Percentiles rank a stretch among this genome's conserved stretches.
Evolutionary conservation across 345 rosid species (phyloP).

Genomic region (Toxicodendron radicans): DNA sequence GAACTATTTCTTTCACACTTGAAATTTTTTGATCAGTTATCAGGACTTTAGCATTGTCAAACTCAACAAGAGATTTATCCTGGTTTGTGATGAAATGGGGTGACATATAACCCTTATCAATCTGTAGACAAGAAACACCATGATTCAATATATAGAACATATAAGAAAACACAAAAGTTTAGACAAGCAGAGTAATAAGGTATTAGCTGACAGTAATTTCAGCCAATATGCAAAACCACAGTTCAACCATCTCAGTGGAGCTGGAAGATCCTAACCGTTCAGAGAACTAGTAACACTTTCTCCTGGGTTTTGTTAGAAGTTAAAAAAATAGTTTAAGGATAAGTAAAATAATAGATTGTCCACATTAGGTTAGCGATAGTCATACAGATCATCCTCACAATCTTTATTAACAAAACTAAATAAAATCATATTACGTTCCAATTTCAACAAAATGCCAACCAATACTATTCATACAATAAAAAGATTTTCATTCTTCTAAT

Average conservation of each 20-base stretch:
- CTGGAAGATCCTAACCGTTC: neutral
- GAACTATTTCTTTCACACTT: conserved; percentile 63
- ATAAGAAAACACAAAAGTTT: neutral
- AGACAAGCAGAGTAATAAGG: conserved; percentile 1
- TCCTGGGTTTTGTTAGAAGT: neutral
- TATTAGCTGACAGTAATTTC: neutral
- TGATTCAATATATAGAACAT: conserved; percentile 2
- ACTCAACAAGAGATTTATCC: conserved; percentile 70
- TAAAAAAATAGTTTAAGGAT: neutral
- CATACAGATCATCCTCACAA: neutral
- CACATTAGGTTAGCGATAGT: neutral
- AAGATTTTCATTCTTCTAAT: neutral
- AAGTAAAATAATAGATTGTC: neutral
- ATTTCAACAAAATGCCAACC: neutral
- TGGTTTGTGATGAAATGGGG: conserved; percentile 83
- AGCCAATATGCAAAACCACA: neutral
- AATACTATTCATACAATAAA: neutral
- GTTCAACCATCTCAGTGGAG: neutral
- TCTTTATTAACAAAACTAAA: neutral
- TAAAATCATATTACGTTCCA: neutral
- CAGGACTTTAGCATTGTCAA: conserved; percentile 72
- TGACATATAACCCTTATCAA: conserved; percentile 85
- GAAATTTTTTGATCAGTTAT: conserved; percentile 78
- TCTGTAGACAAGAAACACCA: conserved; percentile 38
- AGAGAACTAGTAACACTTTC: neutral